Percentiles rank a stretch among this genome's conserved stretches.
phyloP scores from a whole-genome alignment of 129 eudicot species.

The Helichrysum umbraculigerum region DNA sequence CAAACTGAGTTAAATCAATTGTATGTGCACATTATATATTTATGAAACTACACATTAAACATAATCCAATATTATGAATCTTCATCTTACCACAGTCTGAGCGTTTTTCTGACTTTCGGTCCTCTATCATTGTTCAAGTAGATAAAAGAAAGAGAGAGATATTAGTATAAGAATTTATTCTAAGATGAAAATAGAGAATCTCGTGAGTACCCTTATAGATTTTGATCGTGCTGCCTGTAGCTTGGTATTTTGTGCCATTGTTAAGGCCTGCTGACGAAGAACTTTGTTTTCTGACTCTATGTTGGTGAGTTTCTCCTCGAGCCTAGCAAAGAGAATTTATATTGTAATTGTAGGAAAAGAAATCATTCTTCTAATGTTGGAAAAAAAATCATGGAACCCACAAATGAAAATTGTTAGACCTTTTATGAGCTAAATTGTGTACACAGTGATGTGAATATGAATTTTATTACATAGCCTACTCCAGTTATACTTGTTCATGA shows the following conservation, averaged over 20 bases:
- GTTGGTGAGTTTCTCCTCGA: conserved; percentile 74
- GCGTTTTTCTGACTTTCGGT: conserved; percentile 50
- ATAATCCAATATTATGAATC: neutral
- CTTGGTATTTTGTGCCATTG: conserved; percentile 82
- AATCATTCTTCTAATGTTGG: neutral
- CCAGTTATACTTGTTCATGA: neutral
- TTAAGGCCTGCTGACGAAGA: conserved; percentile 91
- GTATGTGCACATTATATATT: neutral
- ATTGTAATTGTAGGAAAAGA: neutral
- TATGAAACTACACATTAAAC: neutral
- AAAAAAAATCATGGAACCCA: neutral
- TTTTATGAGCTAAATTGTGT: neutral
- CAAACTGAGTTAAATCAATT: conserved; percentile 3
- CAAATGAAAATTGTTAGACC: neutral
- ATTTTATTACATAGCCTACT: neutral
- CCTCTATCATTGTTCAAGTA: conserved; percentile 56
- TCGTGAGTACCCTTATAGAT: conserved; percentile 64
- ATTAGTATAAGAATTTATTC: conserved; percentile 25
- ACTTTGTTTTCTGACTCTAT: conserved; percentile 87
- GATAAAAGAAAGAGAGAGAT: conserved; percentile 17
- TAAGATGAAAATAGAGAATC: conserved; percentile 20
- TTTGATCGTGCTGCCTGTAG: conserved; percentile 60
- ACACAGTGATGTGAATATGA: neutral
- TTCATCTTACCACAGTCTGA: conserved; percentile 48
- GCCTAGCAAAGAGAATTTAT: conserved; percentile 38